Conservation (phyloP, 2,329 filamentous ascomycete genomes). For the Aspergillus pseudotamarii region DNA sequence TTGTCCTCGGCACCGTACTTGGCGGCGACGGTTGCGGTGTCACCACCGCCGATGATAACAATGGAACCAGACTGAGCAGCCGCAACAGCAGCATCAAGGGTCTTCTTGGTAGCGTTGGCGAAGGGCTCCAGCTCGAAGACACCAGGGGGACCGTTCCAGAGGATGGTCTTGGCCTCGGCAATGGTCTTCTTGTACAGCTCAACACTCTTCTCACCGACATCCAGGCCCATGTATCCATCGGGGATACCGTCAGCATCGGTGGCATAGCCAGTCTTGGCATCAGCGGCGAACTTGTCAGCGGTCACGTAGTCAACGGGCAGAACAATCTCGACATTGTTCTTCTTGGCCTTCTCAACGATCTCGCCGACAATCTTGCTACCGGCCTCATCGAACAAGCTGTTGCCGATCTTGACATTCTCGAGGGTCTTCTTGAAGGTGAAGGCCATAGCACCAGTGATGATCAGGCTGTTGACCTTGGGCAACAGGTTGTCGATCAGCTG, state of each 20-base stretch:
- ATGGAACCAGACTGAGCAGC: constrained; percentile 85
- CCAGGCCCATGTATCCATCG: constrained; percentile 97
- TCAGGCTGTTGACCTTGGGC: constrained; percentile 94
- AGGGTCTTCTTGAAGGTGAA: constrained; percentile 99
- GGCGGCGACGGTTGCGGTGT: constrained; percentile 95
- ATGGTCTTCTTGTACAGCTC: constrained; percentile 89
- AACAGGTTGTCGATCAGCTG: constrained; percentile 98
- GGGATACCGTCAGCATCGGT: constrained; percentile 88
- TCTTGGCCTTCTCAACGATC: constrained; percentile 93
- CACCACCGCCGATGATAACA: constrained; percentile 97
- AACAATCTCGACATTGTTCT: constrained; percentile 92
- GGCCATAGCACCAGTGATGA: constrained; percentile 97
- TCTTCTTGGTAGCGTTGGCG: constrained; percentile 87
- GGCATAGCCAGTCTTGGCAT: constrained; percentile 79
- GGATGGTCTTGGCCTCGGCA: constrained; percentile 86
- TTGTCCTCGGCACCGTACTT: constrained; percentile 97
- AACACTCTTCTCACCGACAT: constrained; percentile 87
- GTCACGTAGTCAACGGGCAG: constrained; percentile 95
- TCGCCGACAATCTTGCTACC: constrained; percentile 87
- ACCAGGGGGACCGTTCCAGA: constrained; percentile 97
- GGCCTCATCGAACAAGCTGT: constrained; percentile 88
- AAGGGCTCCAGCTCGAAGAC: constrained; percentile 98
- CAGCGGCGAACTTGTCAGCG: constrained; percentile 87
- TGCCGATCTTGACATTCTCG: constrained; percentile 83
- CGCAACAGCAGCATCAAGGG: constrained; percentile 82